Base-by-base conservation (phyloP, 106 monocot genomes). In the Xerophyta viscosa region DNA sequence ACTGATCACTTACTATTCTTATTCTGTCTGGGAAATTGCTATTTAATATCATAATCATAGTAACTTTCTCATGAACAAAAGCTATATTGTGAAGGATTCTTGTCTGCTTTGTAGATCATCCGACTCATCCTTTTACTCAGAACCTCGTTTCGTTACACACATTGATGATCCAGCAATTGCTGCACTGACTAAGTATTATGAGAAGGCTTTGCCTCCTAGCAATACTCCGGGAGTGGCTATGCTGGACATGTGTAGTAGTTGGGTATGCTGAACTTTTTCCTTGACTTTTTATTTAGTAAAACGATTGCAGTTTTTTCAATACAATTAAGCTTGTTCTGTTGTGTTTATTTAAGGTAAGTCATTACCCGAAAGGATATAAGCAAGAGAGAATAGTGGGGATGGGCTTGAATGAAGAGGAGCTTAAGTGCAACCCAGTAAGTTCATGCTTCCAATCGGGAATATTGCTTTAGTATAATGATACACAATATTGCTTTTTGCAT, bases 371-470 rank as follows among this genome's bases (percentile, higher is more conserved):
- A 17, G 81, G 88, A 41, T 94, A 94, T 69, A 80, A 57, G 47
- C 93, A 94, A 58, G 88, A 84, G 52, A 88, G 69, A 50, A 78
- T 94, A 59, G 84, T 78, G 21, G 93, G 93, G 11, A 88, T 88
- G 88, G 93, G 93, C 25, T 64, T 94, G 81, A 94, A 94, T 54
- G 88, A 94, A 55, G 84, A 75, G 10, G 88, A 94, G 66, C 88
- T 94, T 22, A 88, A 84, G 56, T 61, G 67, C 47, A 94, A 94
- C 52, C 66, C 52, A 49, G 93, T 88, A 88, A 11, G 33, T 6
- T 33, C 11, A 6, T 33, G 5, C 11, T 5, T 33, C 7, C 33
- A 11, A 11, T n/a, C n/a, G n/a, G n/a, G n/a, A n/a, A n/a, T n/a
- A n/a, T n/a, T n/a, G n/a, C n/a, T n/a, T n/a, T n/a, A n/a, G n/a